These are phyloP conservation scores for Aleurites moluccanus DNA, from an alignment of 441 rosid species.

Conservation along the genomic window DNA sequence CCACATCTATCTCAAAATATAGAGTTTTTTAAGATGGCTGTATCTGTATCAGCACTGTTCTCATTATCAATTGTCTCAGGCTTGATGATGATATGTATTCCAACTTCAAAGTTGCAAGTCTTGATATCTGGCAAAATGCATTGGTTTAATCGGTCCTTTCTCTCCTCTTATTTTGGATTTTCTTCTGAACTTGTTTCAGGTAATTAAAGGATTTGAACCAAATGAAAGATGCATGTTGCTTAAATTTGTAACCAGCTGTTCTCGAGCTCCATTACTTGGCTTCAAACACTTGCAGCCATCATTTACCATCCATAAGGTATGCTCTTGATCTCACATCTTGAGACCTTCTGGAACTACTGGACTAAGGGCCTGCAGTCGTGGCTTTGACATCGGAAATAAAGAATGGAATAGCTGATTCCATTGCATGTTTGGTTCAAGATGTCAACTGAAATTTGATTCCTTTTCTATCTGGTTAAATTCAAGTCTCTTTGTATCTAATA, in stretches of 20 bases:
- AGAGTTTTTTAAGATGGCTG: not conserved
- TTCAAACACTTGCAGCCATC: slow-evolving; percentile 95
- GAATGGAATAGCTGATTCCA: not conserved
- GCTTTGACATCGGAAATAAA: not conserved
- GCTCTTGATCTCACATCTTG: slow-evolving; percentile 13
- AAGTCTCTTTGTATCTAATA: not conserved
- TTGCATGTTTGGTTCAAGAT: not conserved
- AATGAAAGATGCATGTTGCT: slow-evolving; percentile 90
- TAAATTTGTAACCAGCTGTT: slow-evolving; percentile 98
- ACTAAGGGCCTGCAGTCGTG: not conserved
- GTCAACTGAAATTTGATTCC: not conserved
- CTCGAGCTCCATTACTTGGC: slow-evolving; percentile 96
- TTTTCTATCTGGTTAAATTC: not conserved
- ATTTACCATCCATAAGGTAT: slow-evolving; percentile 92
- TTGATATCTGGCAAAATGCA: slow-evolving; percentile 6
- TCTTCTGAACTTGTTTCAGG: slow-evolving; percentile 46
- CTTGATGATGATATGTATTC: not conserved
- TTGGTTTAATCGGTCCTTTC: not conserved
- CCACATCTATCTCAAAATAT: not conserved
- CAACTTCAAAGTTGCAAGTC: not conserved
- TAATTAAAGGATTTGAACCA: slow-evolving; percentile 84
- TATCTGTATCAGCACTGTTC: not conserved
- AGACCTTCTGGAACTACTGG: not conserved
- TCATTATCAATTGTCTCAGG: not conserved
- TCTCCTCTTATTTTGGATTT: not conserved